Conservation (phyloP, 306 rosid genomes). For the Macrotyloma uniflorum region DNA sequence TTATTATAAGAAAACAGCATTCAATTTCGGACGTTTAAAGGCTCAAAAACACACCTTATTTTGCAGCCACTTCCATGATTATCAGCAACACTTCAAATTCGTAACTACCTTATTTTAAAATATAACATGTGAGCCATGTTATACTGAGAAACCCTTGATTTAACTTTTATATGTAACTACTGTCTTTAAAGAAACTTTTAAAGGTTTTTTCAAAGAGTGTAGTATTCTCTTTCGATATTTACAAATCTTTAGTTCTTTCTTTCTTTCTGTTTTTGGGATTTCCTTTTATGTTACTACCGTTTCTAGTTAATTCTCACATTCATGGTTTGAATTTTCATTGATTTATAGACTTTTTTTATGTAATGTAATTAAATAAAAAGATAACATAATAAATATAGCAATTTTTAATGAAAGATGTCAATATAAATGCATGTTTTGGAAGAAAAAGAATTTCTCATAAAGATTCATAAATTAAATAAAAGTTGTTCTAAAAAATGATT, state of each 20-base stretch:
- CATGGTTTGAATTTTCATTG: too few relatives aligned
- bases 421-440: too few relatives aligned
- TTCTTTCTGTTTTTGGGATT: neutral
- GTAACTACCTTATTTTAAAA: neutral
- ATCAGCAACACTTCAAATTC: neutral
- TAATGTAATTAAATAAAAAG: too few relatives aligned
- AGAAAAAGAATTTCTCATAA: too few relatives aligned
- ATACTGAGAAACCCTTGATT: neutral
- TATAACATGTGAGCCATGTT: neutral
- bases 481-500: too few relatives aligned
- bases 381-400: too few relatives aligned
- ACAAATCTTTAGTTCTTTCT: neutral
- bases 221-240: neutral
- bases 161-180: neutral
- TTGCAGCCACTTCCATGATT: neutral
- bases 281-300: neutral
- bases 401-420: too few relatives aligned
- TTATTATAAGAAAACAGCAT: too few relatives aligned
- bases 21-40: neutral
- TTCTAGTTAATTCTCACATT: neutral
- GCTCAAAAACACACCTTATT: neutral
- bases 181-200: neutral
- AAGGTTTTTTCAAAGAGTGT: neutral
- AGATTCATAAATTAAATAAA: too few relatives aligned
- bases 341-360: too few relatives aligned